phyloP scores from a whole-genome alignment of 345 rosid species.

The Bruguiera parviflora region DNA sequence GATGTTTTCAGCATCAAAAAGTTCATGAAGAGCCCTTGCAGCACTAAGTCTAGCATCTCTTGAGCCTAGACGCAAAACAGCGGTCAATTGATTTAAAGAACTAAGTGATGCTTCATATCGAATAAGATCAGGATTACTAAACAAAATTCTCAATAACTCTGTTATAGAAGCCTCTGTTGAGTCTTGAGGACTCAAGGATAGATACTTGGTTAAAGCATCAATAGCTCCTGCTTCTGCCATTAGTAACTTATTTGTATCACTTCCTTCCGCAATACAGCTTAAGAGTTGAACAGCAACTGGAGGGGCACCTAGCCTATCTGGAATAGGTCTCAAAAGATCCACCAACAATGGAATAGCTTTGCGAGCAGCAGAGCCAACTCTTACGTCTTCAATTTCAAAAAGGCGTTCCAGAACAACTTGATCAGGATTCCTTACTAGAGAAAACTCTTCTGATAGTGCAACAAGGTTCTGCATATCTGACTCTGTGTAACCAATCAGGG shows the following conservation, averaged over 20 bases:
- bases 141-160: constrained; percentile 67
- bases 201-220: constrained; percentile 75
- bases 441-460: constrained; percentile 65
- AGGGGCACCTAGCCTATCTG: constrained; percentile 88
- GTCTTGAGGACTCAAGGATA: constrained; percentile 81
- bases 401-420: constrained; percentile 64
- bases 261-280: constrained; percentile 60
- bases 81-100: constrained; percentile 80
- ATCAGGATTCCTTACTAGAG: constrained; percentile 52
- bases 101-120: constrained; percentile 62
- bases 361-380: constrained; percentile 65
- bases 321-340: constrained; percentile 83
- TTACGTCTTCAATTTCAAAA: constrained; percentile 74
- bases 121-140: constrained; percentile 64
- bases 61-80: constrained; percentile 75
- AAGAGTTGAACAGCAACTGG: constrained; percentile 66
- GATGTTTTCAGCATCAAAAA: constrained; percentile 64
- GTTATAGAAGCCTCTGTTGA: constrained; percentile 68
- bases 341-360: constrained; percentile 83
- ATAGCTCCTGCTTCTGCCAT: constrained; percentile 93
- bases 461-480: constrained; percentile 47
- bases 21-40: constrained; percentile 73
- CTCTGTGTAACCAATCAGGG: constrained; percentile 66
- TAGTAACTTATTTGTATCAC: constrained; percentile 66
- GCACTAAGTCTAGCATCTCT: constrained; percentile 77